A percentile compares a stretch with the other conserved stretches of the same genome.
phyloP scores from a whole-genome alignment of 1,139 yeast species.

The Citeromyces siamensis region DNA sequence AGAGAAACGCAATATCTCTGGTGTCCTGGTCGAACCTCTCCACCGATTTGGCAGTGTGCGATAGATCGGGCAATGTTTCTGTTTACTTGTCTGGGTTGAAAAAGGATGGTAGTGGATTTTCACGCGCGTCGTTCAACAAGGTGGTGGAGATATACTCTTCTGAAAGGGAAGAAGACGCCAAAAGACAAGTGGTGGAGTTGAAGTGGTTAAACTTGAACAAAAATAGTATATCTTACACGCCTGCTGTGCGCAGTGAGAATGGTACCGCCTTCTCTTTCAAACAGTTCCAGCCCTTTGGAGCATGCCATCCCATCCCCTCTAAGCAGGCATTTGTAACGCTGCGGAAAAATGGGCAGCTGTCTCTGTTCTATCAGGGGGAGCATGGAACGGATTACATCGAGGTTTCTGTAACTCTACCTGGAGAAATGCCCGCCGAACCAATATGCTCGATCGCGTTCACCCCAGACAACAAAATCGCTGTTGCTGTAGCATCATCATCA shows the following conservation, averaged over 20 bases:
- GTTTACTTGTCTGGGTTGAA: constrained; percentile 23
- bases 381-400: constrained; percentile 46
- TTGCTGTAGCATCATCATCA: constrained; percentile 17
- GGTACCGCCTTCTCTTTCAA: constrained; percentile 38
- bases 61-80: constrained; percentile 35
- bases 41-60: constrained; percentile 41
- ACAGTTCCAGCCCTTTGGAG: constrained; percentile 48
- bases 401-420: constrained; percentile 12
- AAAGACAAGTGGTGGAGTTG: constrained; percentile 37
- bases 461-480: constrained; percentile 32
- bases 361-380: constrained; percentile 50
- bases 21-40: constrained; percentile 35
- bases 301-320: constrained; percentile 54
- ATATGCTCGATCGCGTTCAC: constrained; percentile 52
- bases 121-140: constrained; percentile 5
- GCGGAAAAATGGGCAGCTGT: constrained; percentile 49
- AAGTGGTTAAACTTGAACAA: constrained; percentile 66
- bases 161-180: constrained; percentile 2
- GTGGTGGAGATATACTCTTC: constrained; percentile 7
- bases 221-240: constrained; percentile 39
- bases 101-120: constrained; percentile 5
- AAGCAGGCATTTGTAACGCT: constrained; percentile 66
- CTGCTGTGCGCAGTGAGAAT: constrained; percentile 27
- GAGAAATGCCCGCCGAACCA: constrained; percentile 18
- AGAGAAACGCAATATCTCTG: constrained; percentile 22